phyloP scores from a whole-genome alignment of 192 early-diverging fungal genomes.

The Coemansia sp. region DNA sequence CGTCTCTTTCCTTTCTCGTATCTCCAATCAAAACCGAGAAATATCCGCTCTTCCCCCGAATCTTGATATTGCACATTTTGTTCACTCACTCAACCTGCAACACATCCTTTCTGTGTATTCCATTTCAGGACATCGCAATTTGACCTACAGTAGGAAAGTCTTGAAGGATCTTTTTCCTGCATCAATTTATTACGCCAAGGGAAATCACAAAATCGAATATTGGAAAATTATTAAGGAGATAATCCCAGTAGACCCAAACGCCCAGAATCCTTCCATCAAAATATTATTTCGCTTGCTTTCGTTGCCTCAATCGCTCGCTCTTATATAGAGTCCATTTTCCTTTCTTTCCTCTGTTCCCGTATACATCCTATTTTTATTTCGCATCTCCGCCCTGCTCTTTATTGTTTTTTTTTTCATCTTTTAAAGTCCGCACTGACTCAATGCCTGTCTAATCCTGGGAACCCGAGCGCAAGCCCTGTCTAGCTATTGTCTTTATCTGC shows the following conservation, averaged over 20 bases:
- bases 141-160: too few species aligned
- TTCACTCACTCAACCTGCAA: too few species aligned
- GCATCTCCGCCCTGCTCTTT: not conserved
- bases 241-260: not conserved
- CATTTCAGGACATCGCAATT: too few species aligned
- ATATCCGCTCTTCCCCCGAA: too few species aligned
- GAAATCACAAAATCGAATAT: not conserved
- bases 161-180: not conserved
- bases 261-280: too few species aligned
- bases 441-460: too few species aligned
- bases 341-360: not conserved
- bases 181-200: not conserved
- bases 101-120: too few species aligned
- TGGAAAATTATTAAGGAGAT: not conserved
- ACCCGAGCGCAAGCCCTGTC: too few species aligned
- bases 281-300: too few species aligned
- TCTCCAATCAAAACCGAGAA: too few species aligned
- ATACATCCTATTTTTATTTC: not conserved
- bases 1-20: too few species aligned
- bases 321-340: not conserved
- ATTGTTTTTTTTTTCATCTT: not conserved
- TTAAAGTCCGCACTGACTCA: not conserved
- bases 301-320: not conserved
- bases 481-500: too few species aligned
- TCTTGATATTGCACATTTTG: not conserved